phyloP scores from a whole-genome alignment of 2,329 filamentous ascomycete genomes.

The Elsinoe necatrix region DNA sequence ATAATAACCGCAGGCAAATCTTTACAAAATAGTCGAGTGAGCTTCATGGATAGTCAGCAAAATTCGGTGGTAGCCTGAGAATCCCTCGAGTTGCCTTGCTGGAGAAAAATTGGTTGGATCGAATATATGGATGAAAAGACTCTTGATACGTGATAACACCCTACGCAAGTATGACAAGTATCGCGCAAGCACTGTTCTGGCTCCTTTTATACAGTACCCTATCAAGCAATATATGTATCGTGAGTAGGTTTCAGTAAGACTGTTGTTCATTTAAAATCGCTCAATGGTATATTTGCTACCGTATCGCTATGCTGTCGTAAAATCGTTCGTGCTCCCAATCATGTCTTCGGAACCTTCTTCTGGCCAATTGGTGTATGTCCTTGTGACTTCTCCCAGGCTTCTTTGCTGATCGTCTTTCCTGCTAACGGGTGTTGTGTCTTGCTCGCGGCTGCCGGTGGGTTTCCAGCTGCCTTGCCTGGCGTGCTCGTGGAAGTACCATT shows the following conservation, averaged over 20 bases:
- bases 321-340: neutral
- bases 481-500: neutral
- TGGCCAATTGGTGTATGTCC: constrained; percentile 8
- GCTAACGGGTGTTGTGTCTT: constrained; percentile 12
- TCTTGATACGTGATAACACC: too few species aligned
- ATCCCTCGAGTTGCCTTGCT: too few species aligned
- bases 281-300: neutral
- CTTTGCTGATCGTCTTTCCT: constrained; percentile 14
- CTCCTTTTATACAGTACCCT: too few species aligned
- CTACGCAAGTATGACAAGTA: too few species aligned
- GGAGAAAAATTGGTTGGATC: too few species aligned
- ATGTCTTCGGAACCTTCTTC: constrained; percentile 5
- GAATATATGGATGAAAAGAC: too few species aligned
- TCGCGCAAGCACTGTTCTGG: too few species aligned
- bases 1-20: too few species aligned
- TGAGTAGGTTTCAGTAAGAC: neutral
- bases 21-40: too few species aligned
- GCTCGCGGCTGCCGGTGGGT: neutral
- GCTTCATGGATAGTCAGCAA: too few species aligned
- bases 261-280: neutral
- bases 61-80: too few species aligned
- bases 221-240: too few species aligned
- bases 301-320: constrained; percentile 12
- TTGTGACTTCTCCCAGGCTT: constrained; percentile 15
- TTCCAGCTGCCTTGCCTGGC: neutral